Base-by-base conservation (phyloP, 208 protist genomes). In the Angomonas desouzai region DNA sequence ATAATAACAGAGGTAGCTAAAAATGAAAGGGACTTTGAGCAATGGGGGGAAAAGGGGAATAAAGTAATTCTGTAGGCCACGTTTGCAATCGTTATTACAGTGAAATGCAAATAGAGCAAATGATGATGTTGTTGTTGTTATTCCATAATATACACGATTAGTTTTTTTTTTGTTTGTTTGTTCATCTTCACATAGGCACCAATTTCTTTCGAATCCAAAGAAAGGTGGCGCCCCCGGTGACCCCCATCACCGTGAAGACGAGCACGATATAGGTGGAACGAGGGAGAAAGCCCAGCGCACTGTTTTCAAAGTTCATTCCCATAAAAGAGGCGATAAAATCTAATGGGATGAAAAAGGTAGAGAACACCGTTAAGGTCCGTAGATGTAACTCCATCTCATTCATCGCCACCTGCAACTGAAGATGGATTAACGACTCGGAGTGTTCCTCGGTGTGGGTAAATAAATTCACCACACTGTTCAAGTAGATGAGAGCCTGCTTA, bases 281-380 rank as follows among this genome's bases (percentile, higher is more conserved):
- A 23, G 30, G 51, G 16, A 61, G 27, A 18, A 61, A 34, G 20
- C 27, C 2, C 9, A 76, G 11, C 34, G 49, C 60, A 9, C 60
- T 38, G 51, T 60, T 7, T 16, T 60, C 33, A 45, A 86, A 81
- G 36, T 76, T 73, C 48, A 76, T 82, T 18, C 77, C 74, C 48
- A 72, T 76, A 45, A 68, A 77, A 0, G 72, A 75, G 49, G 68
- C 61, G 28, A 88, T 74, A 45, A 91, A 87, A 49, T 81, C 72
- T 1, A 88, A 58, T 2, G 85, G 74, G 9, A 85, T 83, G 53
- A 88, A 88, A 9, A 84, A 55, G 4, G 76, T 87, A 18, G 71
- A 81, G 51, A 92, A 91, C 28, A 88, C 64, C 10, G 85, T 85
- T 4, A 88, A 72, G 1, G 77, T 79, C 29, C 79, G 74, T 53